Evolutionary conservation across 257 asterid genomes (phyloP).

Genomic region (Solanum ossicruentum): DNA sequence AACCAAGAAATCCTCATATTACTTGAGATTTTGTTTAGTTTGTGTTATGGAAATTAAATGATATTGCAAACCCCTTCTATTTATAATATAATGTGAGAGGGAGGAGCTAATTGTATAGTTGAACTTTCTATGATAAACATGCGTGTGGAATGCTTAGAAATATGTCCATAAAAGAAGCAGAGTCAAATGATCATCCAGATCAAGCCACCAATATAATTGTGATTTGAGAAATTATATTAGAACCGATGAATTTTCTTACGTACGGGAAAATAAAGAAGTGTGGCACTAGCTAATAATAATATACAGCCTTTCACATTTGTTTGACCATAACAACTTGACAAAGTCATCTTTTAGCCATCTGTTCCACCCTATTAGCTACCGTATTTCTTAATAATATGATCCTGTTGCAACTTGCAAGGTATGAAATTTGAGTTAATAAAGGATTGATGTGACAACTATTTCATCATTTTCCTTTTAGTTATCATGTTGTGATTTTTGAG

Average conservation of each 20-base stretch:
- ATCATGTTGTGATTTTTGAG: no score
- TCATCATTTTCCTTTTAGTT: no score
- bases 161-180: background rate
- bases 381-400: background rate
- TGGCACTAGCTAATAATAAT: background rate
- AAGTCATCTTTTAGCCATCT: background rate
- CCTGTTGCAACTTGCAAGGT: background rate
- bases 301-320: background rate
- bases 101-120: background rate
- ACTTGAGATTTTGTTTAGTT: background rate
- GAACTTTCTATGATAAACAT: background rate
- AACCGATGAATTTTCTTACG: background rate
- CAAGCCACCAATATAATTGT: background rate
- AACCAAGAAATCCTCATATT: background rate
- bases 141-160: background rate
- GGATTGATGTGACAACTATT: no score
- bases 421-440: background rate
- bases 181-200: background rate
- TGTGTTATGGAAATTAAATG: background rate
- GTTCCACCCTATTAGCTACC: background rate
- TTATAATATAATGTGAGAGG: background rate
- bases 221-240: background rate
- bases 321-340: background rate
- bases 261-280: background rate
- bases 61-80: background rate